These are phyloP conservation scores for Solanum hybrid DNA, from an alignment of 305 asterid genomes.

Conservation along the genomic window DNA sequence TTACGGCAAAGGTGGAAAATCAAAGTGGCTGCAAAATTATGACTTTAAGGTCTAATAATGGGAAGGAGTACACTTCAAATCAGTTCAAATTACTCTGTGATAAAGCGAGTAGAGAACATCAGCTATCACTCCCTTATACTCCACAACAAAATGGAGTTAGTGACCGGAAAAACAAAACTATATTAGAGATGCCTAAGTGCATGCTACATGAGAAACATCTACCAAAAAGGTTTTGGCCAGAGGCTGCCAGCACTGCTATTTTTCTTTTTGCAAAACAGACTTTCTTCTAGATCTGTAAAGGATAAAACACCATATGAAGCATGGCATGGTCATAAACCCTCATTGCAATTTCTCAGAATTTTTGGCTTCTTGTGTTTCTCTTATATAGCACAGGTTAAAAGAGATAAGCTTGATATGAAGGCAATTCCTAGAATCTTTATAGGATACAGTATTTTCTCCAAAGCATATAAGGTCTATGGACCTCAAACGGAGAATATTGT, in stretches of 20 bases:
- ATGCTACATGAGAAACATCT: not conserved
- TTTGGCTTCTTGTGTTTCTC: not conserved
- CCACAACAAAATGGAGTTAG: not conserved
- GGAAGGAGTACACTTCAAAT: not conserved
- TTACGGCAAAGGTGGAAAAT: not conserved
- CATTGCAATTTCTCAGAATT: not conserved
- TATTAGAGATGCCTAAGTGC: not conserved
- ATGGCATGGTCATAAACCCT: not conserved
- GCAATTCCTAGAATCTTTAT: not conserved
- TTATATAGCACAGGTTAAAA: not conserved
- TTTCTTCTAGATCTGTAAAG: not conserved
- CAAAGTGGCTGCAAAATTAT: not conserved
- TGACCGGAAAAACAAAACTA: not conserved
- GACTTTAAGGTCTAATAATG: not conserved
- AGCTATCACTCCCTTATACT: not conserved
- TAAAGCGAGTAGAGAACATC: not conserved
- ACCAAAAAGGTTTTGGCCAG: not conserved
- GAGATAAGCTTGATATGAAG: not conserved
- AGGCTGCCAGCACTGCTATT: not conserved
- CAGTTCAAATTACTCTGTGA: not conserved
- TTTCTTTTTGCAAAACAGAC: not conserved
- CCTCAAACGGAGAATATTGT: not conserved
- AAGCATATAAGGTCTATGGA: not conserved
- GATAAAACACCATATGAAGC: not conserved
- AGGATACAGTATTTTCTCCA: not conserved